Base-by-base conservation (phyloP, 768 basidiomycete genomes). In the Termitomyces sp. region DNA sequence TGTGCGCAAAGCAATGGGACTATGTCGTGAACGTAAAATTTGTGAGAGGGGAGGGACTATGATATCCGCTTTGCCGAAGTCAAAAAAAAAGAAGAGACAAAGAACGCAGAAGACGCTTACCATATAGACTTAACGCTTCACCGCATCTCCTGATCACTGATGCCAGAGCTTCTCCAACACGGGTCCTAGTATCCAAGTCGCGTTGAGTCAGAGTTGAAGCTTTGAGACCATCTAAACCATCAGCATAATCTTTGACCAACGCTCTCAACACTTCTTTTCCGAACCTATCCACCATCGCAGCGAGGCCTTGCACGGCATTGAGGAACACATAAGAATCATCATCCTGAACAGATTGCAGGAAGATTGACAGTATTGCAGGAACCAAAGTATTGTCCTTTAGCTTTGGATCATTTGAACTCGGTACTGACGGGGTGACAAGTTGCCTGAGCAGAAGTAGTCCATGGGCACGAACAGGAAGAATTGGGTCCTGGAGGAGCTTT, bases 241-340 rank as follows among this genome's bases (percentile, higher is more conserved):
- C 74, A 0, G 79, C 70, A 65, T 97, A 97, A 14, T 82, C 78
- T 27, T 78, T 76, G n/a, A 93, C 71, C 26, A 97, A 76, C 5
- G 77, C 74, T 56, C 75, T 74, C 8, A 95, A 69, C 13, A 94
- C 86, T 12, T 92, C 87, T 61, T 80, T 82, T 3, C 91, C 92
- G 59, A 86, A 84, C 1, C 76, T 77, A 64, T 94, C 87, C 0
- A 88, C 93, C 81, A 98, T 86, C 4, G 81, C 84, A n/a, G 87
- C 82, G 1, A 98, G 78, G 0, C 95, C 95, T 64, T 94, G 92
- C 14, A 96, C 88, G 0, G 90, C 94, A 66, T 94, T 94, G 53
- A 98, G 75, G 67, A 93, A 98, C 55, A 98, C 85, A 69, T 94
- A 98, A n/a, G 92, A 93, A 65, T 98, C 96, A 39, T 94, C 90